Conservation (phyloP, 345 rosid genomes). For the Salix purpurea region DNA sequence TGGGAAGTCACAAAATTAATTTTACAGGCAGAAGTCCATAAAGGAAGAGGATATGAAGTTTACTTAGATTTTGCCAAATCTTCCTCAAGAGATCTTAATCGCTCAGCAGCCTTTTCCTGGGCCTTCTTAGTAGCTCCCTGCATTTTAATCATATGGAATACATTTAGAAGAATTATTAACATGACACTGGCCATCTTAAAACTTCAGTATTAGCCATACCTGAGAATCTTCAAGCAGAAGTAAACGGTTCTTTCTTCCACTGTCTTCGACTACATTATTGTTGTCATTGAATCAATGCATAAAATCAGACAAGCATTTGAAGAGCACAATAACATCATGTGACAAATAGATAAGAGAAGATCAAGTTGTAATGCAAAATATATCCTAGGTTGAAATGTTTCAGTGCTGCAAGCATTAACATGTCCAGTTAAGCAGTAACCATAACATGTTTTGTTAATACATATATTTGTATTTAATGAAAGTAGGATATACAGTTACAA, state of each 20-base stretch:
- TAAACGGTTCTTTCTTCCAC: constrained; percentile 53
- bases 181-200: not conserved
- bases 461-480: too few relatives aligned
- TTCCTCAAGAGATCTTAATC: constrained; percentile 69
- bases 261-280: constrained; percentile 31
- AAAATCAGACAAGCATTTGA: not conserved
- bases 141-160: not conserved
- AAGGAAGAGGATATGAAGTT: not conserved
- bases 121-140: constrained; percentile 78
- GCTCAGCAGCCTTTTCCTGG: constrained; percentile 69
- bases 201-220: constrained; percentile 35
- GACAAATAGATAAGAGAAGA: not conserved
- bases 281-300: not conserved
- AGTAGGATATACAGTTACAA: too few relatives aligned
- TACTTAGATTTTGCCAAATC: constrained; percentile 71
- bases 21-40: not conserved
- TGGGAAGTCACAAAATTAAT: not conserved
- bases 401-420: not conserved
- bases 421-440: too few relatives aligned
- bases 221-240: constrained; percentile 81
- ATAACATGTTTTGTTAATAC: too few relatives aligned
- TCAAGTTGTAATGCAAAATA: not conserved
- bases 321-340: not conserved
- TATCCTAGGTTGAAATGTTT: not conserved
- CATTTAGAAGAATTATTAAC: not conserved